Conservation (phyloP, 768 basidiomycete species). For the Plicaturopsis crispa region DNA sequence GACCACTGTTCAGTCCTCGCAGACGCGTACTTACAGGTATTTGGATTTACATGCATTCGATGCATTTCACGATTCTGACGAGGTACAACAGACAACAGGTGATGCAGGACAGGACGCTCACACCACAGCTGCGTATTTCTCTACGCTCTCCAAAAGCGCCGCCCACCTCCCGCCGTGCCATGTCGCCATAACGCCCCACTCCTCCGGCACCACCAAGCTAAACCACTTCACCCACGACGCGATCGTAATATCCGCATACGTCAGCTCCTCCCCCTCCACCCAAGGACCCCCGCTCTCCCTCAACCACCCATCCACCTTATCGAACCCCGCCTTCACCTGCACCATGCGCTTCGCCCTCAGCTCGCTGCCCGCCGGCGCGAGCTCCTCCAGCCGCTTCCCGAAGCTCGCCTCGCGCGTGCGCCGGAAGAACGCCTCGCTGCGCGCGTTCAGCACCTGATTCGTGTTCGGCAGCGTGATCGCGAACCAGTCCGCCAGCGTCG, state of each 20-base stretch:
- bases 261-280: slow-evolving; percentile 24
- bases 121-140: slow-evolving; percentile 24
- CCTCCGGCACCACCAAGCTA: slow-evolving; percentile 16
- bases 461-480: slow-evolving; percentile 10
- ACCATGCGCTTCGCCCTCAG: slow-evolving; percentile 18
- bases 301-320: slow-evolving; percentile 21
- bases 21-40: too few species aligned
- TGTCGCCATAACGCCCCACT: slow-evolving; percentile 23
- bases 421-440: slow-evolving; percentile 24
- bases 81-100: too few species aligned
- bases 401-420: slow-evolving; percentile 23
- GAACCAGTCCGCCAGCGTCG: neutral
- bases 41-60: too few species aligned
- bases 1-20: too few species aligned
- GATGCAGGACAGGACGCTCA: too few species aligned
- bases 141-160: slow-evolving; percentile 20
- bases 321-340: slow-evolving; percentile 17
- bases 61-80: too few species aligned
- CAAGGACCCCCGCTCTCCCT: slow-evolving; percentile 20
- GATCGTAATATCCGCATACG: slow-evolving; percentile 27
- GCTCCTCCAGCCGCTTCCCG: slow-evolving; percentile 28
- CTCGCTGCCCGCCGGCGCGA: slow-evolving; percentile 20
- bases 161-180: slow-evolving; percentile 36
- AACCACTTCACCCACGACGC: slow-evolving; percentile 28
- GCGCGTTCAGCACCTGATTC: slow-evolving; percentile 14